These are phyloP conservation scores for Hyphochytrium catenoides DNA, from an alignment of 352 stramenopile genomes.

Conservation along the genomic window DNA sequence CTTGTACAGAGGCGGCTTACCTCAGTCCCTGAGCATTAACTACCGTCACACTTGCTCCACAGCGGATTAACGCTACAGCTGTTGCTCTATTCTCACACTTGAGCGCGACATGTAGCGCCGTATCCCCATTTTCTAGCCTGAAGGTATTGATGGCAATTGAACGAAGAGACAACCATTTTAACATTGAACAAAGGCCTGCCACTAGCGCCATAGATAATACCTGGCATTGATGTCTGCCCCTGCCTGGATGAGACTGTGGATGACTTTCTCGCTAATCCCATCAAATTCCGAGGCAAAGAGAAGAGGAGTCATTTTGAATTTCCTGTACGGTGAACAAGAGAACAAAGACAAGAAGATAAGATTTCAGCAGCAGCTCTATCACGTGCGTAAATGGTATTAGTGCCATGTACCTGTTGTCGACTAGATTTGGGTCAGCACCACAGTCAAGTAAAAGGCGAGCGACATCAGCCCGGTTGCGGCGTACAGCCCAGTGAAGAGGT, in stretches of 20 bases:
- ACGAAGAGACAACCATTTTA: too few relatives aligned
- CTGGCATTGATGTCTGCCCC: slow-evolving; percentile 28
- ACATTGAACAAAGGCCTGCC: too few relatives aligned
- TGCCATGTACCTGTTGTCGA: slow-evolving; percentile 44
- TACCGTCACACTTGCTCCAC: slow-evolving; percentile 37
- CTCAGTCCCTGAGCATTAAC: slow-evolving; percentile 28
- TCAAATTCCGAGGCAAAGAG: too few relatives aligned
- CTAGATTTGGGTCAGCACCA: slow-evolving; percentile 31
- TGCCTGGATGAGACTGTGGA: slow-evolving; percentile 25
- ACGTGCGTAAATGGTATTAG: too few relatives aligned
- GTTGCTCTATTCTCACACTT: slow-evolving; percentile 29
- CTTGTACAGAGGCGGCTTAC: too few relatives aligned
- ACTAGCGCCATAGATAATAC: slow-evolving; percentile 30
- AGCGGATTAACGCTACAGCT: slow-evolving; percentile 30
- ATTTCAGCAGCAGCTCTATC: too few relatives aligned
- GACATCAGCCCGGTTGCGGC: slow-evolving; percentile 34
- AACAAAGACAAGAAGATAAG: too few relatives aligned
- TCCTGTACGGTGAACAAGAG: too few relatives aligned
- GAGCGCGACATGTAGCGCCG: slow-evolving; percentile 39
- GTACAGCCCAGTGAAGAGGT: slow-evolving; percentile 41
- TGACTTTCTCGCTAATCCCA: too few relatives aligned
- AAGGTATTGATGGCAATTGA: too few relatives aligned
- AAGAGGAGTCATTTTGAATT: too few relatives aligned
- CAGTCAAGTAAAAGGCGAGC: slow-evolving; percentile 25
- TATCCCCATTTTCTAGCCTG: slow-evolving; percentile 20